phyloP scores from a whole-genome alignment of 2,329 filamentous ascomycete species.

The Colletotrichum euphorbiae region DNA sequence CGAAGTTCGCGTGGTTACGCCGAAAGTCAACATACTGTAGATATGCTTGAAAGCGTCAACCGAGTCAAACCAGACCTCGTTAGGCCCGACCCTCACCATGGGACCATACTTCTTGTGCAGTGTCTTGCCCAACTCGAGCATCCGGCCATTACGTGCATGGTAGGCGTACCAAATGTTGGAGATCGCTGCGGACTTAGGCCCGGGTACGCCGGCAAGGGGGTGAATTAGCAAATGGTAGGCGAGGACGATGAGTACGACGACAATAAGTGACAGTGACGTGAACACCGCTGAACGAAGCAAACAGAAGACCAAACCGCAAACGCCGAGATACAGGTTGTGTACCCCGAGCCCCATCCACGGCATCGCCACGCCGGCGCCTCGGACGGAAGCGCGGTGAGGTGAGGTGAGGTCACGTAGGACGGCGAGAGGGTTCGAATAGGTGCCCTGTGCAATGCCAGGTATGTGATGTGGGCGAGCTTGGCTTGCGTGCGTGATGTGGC shows the following conservation, averaged over 20 bases:
- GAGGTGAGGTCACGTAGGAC: background rate
- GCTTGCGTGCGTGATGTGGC: slow-evolving; percentile 31
- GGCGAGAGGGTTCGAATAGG: background rate
- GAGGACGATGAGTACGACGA: background rate
- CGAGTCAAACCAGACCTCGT: slow-evolving; percentile 65
- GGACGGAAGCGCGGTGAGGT: background rate
- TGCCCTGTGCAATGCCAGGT: background rate
- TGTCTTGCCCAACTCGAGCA: slow-evolving; percentile 54
- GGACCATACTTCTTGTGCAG: slow-evolving; percentile 62
- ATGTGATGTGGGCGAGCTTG: slow-evolving; percentile 2
- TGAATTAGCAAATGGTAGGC: slow-evolving; percentile 58
- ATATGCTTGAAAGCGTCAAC: slow-evolving; percentile 60
- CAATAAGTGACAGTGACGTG: background rate
- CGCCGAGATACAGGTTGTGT: slow-evolving; percentile 9
- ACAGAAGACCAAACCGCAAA: slow-evolving; percentile 2
- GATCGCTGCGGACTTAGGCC: slow-evolving; percentile 59
- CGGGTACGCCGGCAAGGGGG: slow-evolving; percentile 58
- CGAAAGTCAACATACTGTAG: slow-evolving; percentile 54
- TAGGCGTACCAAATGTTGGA: slow-evolving; percentile 62
- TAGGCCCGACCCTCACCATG: slow-evolving; percentile 64
- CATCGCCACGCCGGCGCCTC: slow-evolving; percentile 33
- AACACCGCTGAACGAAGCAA: background rate
- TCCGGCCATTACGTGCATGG: slow-evolving; percentile 57
- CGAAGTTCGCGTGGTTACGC: background rate
- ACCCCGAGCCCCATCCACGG: slow-evolving; percentile 21